Conservation (phyloP, 2,329 filamentous ascomycete genomes). For the Gnomoniopsis sp. region DNA sequence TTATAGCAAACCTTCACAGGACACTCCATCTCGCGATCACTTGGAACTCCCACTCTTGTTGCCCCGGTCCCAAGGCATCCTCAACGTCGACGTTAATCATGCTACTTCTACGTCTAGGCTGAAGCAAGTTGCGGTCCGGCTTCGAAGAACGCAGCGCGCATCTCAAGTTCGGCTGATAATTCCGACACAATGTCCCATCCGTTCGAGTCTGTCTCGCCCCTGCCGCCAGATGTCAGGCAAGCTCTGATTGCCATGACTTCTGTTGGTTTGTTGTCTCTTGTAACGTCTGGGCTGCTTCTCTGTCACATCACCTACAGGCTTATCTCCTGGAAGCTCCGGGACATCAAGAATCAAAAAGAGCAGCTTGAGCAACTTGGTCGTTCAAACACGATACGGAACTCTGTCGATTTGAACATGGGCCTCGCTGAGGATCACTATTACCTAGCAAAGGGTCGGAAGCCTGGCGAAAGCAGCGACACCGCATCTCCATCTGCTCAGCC, state of each 20-base stretch:
- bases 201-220: conserved; percentile 20
- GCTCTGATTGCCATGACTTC: conserved; percentile 23
- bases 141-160: too few species aligned
- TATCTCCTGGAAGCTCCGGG: conserved; percentile 25
- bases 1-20: too few species aligned
- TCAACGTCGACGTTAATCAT: too few species aligned
- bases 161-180: too few species aligned
- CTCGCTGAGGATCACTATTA: conserved; percentile 25
- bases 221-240: conserved; percentile 22
- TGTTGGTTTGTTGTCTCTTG: conserved; percentile 25
- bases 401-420: conserved; percentile 25
- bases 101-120: too few species aligned
- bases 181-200: not conserved
- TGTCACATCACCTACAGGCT: conserved; percentile 29
- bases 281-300: conserved; percentile 22
- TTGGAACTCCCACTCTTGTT: too few species aligned
- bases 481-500: not conserved
- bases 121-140: too few species aligned
- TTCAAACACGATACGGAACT: not conserved
- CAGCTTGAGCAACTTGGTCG: not conserved
- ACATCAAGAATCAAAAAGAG: conserved; percentile 1
- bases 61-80: too few species aligned
- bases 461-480: not conserved
- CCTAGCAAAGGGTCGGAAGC: conserved; percentile 4
- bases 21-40: too few species aligned